Evolutionary conservation across 2,329 filamentous ascomycete genomes (phyloP).

Genomic region (Aspergillus alliaceus): DNA sequence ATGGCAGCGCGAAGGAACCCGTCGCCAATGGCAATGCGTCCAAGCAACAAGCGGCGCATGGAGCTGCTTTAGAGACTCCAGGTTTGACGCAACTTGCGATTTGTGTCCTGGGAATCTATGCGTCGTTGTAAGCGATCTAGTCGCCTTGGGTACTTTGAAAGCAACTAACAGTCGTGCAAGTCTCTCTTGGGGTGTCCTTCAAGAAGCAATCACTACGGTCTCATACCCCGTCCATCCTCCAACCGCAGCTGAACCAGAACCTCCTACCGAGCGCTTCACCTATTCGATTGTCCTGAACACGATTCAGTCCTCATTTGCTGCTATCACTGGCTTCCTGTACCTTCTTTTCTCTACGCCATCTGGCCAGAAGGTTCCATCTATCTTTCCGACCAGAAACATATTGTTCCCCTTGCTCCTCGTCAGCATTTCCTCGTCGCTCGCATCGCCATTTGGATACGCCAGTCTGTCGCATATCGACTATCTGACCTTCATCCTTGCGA

Average conservation of each 20-base stretch:
- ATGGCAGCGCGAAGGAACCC: slow-evolving; percentile 28
- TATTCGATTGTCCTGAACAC: slow-evolving; percentile 96
- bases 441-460: slow-evolving; percentile 94
- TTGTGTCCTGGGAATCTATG: slow-evolving; percentile 93
- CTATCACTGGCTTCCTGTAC: slow-evolving; percentile 78
- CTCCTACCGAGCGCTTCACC: slow-evolving; percentile 70
- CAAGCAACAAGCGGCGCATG: slow-evolving; percentile 21
- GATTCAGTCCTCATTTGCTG: slow-evolving; percentile 87
- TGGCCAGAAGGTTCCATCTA: slow-evolving; percentile 46
- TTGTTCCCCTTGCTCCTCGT: slow-evolving; percentile 79
- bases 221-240: slow-evolving; percentile 65
- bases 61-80: slow-evolving; percentile 42
- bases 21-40: slow-evolving; percentile 21
- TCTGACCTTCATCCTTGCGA: slow-evolving; percentile 94
- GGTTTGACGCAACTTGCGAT: slow-evolving; percentile 75
- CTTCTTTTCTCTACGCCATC: slow-evolving; percentile 64
- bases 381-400: slow-evolving; percentile 77
- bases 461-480: slow-evolving; percentile 93
- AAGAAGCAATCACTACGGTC: slow-evolving; percentile 96
- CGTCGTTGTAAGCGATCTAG: slow-evolving; percentile 71
- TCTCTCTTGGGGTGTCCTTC: slow-evolving; percentile 92
- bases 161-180: slow-evolving; percentile 45
- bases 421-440: slow-evolving; percentile 81
- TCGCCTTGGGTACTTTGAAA: background rate
- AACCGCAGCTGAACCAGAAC: slow-evolving; percentile 43